These are phyloP conservation scores for Carex pumila DNA, from an alignment of 176 grass and related monocot genomes.

Conservation along the genomic window DNA sequence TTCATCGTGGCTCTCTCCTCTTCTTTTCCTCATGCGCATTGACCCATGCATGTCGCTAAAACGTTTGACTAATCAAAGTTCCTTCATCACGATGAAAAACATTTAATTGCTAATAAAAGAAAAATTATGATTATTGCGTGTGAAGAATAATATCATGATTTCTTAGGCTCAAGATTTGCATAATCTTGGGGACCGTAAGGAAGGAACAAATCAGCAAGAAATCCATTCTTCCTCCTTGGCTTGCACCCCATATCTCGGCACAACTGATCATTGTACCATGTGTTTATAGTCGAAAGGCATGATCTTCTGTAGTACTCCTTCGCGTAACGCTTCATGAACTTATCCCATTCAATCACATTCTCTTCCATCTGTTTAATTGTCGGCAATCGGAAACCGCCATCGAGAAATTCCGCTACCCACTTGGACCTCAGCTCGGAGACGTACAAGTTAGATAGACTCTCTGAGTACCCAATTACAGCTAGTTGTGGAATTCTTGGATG, in stretches of 20 bases:
- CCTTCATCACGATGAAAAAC: background rate
- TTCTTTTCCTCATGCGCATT: too few relatives aligned
- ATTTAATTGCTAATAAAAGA: background rate
- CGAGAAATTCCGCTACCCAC: slow-evolving; percentile 37
- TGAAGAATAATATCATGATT: background rate
- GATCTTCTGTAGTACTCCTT: slow-evolving; percentile 17
- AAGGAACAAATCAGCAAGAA: slow-evolving; percentile 31
- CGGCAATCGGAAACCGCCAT: slow-evolving; percentile 23
- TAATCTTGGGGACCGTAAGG: slow-evolving; percentile 35
- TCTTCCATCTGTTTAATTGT: slow-evolving; percentile 36
- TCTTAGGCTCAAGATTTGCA: background rate
- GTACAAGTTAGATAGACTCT: slow-evolving; percentile 30
- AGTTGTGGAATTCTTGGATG: slow-evolving; percentile 42
- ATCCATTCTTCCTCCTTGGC: slow-evolving; percentile 33
- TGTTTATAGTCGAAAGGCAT: slow-evolving; percentile 19
- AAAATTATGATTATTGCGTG: background rate
- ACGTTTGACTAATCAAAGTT: background rate
- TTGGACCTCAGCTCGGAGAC: slow-evolving; percentile 33
- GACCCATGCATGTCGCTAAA: too few relatives aligned
- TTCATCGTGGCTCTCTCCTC: too few relatives aligned
- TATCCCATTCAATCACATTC: slow-evolving; percentile 33
- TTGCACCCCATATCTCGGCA: slow-evolving; percentile 41
- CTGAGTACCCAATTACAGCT: slow-evolving; percentile 33
- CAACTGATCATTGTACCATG: slow-evolving; percentile 44
- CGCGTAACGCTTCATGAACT: slow-evolving; percentile 28